Evolutionary conservation across 306 rosid genomes (phyloP), one percentile per base, ranked within the genome.

Genomic region (Cucurbita argyrosperma): DNA sequence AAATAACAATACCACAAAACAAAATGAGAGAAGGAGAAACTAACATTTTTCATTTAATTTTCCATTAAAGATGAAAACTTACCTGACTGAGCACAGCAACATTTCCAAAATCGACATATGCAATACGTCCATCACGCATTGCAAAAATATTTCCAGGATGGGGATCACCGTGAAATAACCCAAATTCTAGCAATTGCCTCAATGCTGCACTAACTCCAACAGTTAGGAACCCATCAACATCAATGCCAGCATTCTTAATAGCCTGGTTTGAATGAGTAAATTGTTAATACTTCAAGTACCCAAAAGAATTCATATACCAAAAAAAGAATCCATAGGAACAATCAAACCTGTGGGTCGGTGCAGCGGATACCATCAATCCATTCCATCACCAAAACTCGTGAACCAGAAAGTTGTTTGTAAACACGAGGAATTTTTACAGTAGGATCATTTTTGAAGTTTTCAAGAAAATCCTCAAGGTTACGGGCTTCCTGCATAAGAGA

Each of bases 71-170:
- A 69, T 7, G 58, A 53, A 54, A 76, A 74, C 61, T 80, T 84
- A 95, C 99, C 96, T 95, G 96, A 91, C 99, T 95, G 78, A 95
- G 99, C 79, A 89, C 97, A 7, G 97, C 97, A 74, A 95, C 99
- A 81, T 95, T 95, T 76, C 97, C 99, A 70, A 95, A 95, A 82
- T 91, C 99, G 62, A 95, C 97, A 78, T 95, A 95, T 74, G 97
- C 99, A 83, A 91, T 95, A 72, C 99, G 91, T 40, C 99, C 99
- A 83, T 95, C 99, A 58, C 83, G 96, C 99, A 94, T 94, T 62
- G 99, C 97, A 82, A 94, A 94, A 78, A 88, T 85, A 79, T 94
- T 94, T 78, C 99, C 99, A 67, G 99, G 99, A 83, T 94, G 99
- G 72, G 99, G 99, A 83, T 94, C 99, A 68, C 99, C 99, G 82